Evolutionary conservation across 345 rosid species (phyloP).

Genomic region (Tarenaya hassleriana): DNA sequence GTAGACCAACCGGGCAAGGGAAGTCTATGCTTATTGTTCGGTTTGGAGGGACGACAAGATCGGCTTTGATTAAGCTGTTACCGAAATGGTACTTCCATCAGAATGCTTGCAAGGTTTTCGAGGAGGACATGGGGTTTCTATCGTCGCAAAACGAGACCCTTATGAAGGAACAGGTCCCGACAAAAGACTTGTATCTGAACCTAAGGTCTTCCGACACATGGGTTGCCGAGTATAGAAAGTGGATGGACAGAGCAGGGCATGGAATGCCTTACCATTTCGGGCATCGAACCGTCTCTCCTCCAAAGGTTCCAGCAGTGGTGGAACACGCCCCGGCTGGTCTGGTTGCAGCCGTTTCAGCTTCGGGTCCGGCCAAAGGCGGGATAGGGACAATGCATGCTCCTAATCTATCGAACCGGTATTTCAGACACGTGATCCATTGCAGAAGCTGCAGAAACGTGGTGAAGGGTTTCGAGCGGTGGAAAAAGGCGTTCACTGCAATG

Average conservation of each 20-base stretch:
- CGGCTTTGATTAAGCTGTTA: constrained; percentile 41
- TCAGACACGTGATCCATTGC: constrained; percentile 85
- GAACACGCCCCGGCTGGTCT: constrained; percentile 93
- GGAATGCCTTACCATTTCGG: constrained; percentile 98
- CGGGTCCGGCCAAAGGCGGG: constrained; percentile 80
- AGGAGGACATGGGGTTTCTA: constrained; percentile 93
- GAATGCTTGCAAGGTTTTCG: constrained; percentile 77
- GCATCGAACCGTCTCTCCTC: constrained; percentile 60
- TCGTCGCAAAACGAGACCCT: constrained; percentile 84
- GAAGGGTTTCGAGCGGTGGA: constrained; percentile 59
- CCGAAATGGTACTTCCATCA: constrained; percentile 89
- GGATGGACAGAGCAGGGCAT: constrained; percentile 98
- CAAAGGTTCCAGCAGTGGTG: constrained; percentile 64
- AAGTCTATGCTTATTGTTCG: constrained; percentile 90
- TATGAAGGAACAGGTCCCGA: constrained; percentile 76
- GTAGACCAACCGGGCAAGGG: constrained; percentile 95
- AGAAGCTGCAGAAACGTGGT: constrained; percentile 59
- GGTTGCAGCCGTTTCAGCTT: constrained; percentile 61
- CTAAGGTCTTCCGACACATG: constrained; percentile 81
- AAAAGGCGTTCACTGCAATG: constrained; percentile 40
- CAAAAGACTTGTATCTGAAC: constrained; percentile 68
- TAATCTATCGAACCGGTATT: constrained; percentile 69
- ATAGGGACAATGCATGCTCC: constrained; percentile 70
- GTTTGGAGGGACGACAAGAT: constrained; percentile 66
- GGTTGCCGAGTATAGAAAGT: constrained; percentile 86